These are phyloP conservation scores for Elongisporangium prolatum DNA, from an alignment of 352 stramenopile genomes.

Conservation along the genomic window DNA sequence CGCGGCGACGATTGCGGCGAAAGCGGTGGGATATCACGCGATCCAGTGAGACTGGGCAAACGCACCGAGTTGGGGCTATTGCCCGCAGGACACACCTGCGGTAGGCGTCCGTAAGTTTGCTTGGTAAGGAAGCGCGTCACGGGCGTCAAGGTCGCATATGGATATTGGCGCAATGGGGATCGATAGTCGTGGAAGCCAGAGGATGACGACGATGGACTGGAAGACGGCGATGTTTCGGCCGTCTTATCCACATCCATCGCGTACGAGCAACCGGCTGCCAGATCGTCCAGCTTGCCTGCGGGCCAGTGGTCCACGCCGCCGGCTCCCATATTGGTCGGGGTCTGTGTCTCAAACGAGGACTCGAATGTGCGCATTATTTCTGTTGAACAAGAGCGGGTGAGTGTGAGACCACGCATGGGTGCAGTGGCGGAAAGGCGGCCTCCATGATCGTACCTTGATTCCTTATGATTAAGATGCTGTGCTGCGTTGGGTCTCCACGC, in stretches of 20 bases:
- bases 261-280: neutral
- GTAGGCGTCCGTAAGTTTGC: conserved; percentile 54
- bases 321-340: neutral
- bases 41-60: neutral
- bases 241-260: neutral
- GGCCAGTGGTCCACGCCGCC: neutral
- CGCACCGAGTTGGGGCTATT: neutral
- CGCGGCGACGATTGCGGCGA: conserved; percentile 29
- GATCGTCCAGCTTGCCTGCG: neutral
- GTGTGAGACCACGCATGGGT: neutral
- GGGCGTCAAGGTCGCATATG: conserved; percentile 15
- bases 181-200: neutral
- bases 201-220: neutral
- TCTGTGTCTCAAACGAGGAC: neutral
- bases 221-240: neutral
- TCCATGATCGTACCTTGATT: neutral
- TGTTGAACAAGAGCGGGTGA: neutral
- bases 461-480: neutral
- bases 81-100: conserved; percentile 31
- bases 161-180: neutral
- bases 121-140: conserved; percentile 62
- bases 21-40: conserved; percentile 24
- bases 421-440: neutral
- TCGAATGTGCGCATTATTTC: neutral
- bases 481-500: neutral